These are phyloP conservation scores for Leonotis leonurus DNA, from an alignment of 257 asterid species.

Conservation along the genomic window DNA sequence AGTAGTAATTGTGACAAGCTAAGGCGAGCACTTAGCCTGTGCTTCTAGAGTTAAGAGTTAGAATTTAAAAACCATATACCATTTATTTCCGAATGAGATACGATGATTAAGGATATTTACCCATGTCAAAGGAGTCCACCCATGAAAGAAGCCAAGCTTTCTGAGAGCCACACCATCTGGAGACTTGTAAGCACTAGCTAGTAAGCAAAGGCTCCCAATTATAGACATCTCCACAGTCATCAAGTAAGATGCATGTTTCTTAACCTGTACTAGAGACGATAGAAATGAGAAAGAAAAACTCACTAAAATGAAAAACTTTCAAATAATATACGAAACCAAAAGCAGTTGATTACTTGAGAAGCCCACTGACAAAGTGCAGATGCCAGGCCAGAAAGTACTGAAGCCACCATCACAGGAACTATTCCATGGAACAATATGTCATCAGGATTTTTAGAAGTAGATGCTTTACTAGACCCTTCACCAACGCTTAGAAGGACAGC, in stretches of 20 bases:
- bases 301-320: constrained; percentile 4
- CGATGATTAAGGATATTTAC: constrained; percentile 36
- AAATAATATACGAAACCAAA: constrained; percentile 4
- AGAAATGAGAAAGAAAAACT: constrained; percentile 4
- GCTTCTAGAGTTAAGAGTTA: not conserved
- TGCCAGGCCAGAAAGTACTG: constrained; percentile 94
- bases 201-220: constrained; percentile 86
- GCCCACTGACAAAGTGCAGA: constrained; percentile 99
- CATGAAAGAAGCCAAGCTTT: constrained; percentile 76
- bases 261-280: constrained; percentile 43
- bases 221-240: constrained; percentile 98
- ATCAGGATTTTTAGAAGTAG: constrained; percentile 51
- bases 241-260: constrained; percentile 81
- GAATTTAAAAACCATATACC: constrained; percentile 6
- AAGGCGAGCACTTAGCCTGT: not conserved
- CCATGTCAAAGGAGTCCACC: constrained; percentile 81
- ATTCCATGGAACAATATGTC: constrained; percentile 77
- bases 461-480: constrained; percentile 84
- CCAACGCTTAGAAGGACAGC: constrained; percentile 83
- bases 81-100: not conserved
- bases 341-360: constrained; percentile 59
- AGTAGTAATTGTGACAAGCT: not conserved
- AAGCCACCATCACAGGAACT: constrained; percentile 80
- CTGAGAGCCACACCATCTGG: constrained; percentile 81
- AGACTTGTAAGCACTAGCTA: constrained; percentile 80